Conservation (phyloP, 1,139 yeast species). For the Meyerozyma elateridarum region DNA sequence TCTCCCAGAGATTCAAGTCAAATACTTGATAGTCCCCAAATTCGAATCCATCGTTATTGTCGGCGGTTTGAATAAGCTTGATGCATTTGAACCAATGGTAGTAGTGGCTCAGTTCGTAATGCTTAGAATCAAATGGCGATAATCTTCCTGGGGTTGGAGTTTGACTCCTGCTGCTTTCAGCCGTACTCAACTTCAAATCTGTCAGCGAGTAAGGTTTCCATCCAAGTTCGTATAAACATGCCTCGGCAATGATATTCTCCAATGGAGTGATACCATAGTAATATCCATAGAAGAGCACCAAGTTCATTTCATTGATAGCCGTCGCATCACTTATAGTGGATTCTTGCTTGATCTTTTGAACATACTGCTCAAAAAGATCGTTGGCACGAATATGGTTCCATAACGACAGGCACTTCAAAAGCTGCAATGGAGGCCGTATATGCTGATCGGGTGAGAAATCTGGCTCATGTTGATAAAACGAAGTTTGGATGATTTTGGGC, state of each 20-base stretch:
- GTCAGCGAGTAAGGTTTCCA: slow-evolving; percentile 36
- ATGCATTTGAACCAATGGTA: slow-evolving; percentile 38
- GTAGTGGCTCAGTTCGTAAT: slow-evolving; percentile 11
- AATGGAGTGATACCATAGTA: slow-evolving; percentile 53
- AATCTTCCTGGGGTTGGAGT: slow-evolving; percentile 2
- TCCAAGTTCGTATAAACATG: slow-evolving; percentile 35
- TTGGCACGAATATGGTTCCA: slow-evolving; percentile 49
- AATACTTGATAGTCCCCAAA: slow-evolving; percentile 43
- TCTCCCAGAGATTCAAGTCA: slow-evolving; percentile 43
- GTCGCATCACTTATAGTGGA: slow-evolving; percentile 6
- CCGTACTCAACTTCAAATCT: background rate
- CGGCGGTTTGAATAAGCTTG: slow-evolving; percentile 15
- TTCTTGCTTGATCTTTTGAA: slow-evolving; percentile 26
- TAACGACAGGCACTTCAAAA: slow-evolving; percentile 33
- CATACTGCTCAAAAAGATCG: slow-evolving; percentile 33
- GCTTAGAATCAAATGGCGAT: slow-evolving; percentile 2
- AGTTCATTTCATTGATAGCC: slow-evolving; percentile 33
- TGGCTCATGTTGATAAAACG: slow-evolving; percentile 15
- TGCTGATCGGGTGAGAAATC: slow-evolving; percentile 7
- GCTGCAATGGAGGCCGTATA: slow-evolving; percentile 33
- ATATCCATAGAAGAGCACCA: slow-evolving; percentile 55
- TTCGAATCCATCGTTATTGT: slow-evolving; percentile 17
- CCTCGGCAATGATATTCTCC: slow-evolving; percentile 39
- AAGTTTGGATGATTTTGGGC: slow-evolving; percentile 28
- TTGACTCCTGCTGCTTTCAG: background rate